Base-by-base conservation (phyloP, 108 stramenopile genomes). In the Skeletonema grethae region DNA sequence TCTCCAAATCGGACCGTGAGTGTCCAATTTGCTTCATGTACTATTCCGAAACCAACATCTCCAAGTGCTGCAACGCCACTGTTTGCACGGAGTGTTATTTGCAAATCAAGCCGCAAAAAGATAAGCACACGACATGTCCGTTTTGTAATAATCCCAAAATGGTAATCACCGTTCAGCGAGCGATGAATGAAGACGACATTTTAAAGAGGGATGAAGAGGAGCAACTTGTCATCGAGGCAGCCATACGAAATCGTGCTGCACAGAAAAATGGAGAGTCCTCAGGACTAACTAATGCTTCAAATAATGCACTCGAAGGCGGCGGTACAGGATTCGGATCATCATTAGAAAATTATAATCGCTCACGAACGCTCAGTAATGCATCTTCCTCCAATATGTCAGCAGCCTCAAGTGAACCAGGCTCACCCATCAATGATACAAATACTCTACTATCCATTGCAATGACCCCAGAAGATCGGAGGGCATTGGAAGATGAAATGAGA, bases 11-110 rank as follows among this genome's bases (percentile, higher is more conserved):
- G n/a, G 79, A 86, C 57, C 72, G 78, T 13, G 95, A 95, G 79
- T 95, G 95, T 80, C 95, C 92, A 61, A 95, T 95, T 70, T 95
- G 95, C 68, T 95, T 95, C 82, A 70, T 93, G 78, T 77, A 86
- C 65, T 95, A 88, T 72, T 50, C 58, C 10, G 72, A 81, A 66
- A 67, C 83, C 39, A 96, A 96, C 69, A 57, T 72, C 5, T 88
- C 95, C 62, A 84, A 80, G 36, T 96, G 95, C 76, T 96, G 95
- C 67, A 66, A 82, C 57, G 90, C 92, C 28, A 64, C 73, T 31
- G 79, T 96, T 24, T 96, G 95, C 65, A 96, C 95, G 5, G 95
- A 95, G 72, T 95, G 95, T 67, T 95, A 79, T 65, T 59, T 95
- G 53, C 94, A 95, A 72, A 88, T 95, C 24, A 82, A 84, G 31